Conservation (phyloP, 2,329 filamentous ascomycete genomes). For the Aspergillus aculeatinus region DNA sequence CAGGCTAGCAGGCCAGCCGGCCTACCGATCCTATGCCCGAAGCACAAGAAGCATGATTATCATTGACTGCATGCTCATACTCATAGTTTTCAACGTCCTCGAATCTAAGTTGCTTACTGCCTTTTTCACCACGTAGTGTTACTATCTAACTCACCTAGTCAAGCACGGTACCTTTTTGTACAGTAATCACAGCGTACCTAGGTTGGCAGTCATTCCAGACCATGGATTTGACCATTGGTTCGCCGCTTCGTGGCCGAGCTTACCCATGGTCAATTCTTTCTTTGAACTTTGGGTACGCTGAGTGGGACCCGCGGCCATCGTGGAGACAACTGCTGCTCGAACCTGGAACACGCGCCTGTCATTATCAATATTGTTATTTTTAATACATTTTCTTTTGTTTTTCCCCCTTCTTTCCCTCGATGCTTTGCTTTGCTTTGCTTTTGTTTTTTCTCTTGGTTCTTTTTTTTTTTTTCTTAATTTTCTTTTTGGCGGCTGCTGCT, state of each 20-base stretch:
- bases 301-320: conserved; percentile 19
- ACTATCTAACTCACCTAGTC: too few species aligned
- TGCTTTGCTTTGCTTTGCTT: not conserved
- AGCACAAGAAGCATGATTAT: not conserved
- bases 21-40: not conserved
- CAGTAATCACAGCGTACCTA: too few species aligned
- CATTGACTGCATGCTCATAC: too few species aligned
- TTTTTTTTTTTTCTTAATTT: not conserved
- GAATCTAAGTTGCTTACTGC: too few species aligned
- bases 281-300: conserved; percentile 8
- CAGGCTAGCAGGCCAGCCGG: not conserved
- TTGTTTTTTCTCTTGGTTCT: not conserved
- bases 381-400: not conserved
- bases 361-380: not conserved
- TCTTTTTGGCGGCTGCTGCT: not conserved
- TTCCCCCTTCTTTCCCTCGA: not conserved
- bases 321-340: conserved; percentile 21
- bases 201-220: too few species aligned
- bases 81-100: too few species aligned
- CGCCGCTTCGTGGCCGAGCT: conserved; percentile 12
- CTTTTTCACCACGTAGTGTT: too few species aligned
- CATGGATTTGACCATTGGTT: conserved; percentile 1
- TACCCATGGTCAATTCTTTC: conserved; percentile 3
- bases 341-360: conserved; percentile 18
- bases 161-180: not conserved